phyloP scores from a whole-genome alignment of 345 rosid species.

The Eucalyptus pauciflora region DNA sequence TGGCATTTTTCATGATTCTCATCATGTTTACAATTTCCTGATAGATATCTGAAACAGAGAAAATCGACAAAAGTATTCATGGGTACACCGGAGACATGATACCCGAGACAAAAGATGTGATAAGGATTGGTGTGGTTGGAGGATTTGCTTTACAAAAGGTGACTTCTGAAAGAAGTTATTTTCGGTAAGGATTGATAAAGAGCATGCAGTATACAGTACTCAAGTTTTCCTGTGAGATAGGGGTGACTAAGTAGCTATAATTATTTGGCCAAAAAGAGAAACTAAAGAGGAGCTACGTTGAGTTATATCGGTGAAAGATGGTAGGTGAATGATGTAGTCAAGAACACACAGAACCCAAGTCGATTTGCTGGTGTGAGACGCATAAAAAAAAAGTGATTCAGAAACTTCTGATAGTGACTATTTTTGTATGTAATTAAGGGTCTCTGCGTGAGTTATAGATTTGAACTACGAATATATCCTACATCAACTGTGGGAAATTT shows the following conservation, averaged over 20 bases:
- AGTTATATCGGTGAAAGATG: neutral
- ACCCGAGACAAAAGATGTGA: conserved; percentile 56
- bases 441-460: neutral
- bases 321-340: neutral
- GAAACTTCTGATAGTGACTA: neutral
- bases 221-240: neutral
- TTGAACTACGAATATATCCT: neutral
- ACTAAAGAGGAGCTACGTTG: neutral
- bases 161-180: conserved; percentile 63
- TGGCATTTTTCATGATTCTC: neutral
- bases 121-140: conserved; percentile 69
- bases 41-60: conserved; percentile 61
- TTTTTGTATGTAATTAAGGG: neutral
- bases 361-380: neutral
- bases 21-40: neutral
- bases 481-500: neutral
- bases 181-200: conserved; percentile 39
- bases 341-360: neutral
- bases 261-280: neutral
- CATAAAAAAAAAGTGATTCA: neutral
- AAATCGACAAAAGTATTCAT: conserved; percentile 33
- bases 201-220: neutral
- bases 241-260: neutral
- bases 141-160: conserved; percentile 90
- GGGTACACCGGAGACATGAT: conserved; percentile 42